Evolutionary conservation across 2,329 filamentous ascomycete genomes (phyloP), one percentile per base, ranked within the genome.

Genomic region (Sphaerulina musiva): DNA sequence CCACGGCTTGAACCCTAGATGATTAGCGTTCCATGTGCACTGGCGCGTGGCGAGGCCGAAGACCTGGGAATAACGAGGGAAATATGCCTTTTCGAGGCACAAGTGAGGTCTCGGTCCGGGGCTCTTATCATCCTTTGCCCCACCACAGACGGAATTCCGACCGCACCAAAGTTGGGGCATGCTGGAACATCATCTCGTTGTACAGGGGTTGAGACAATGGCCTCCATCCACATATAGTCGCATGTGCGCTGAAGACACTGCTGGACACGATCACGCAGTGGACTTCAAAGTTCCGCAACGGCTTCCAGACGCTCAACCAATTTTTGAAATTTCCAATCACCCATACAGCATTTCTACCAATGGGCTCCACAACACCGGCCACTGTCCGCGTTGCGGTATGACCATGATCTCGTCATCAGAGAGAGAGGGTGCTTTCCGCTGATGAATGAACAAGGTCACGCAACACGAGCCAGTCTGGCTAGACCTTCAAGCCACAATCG

Each of bases 391-490:
- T 64, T 29, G 59, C 59, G 34, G 59, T 62, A 54, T 43, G 42
- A 49, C 12, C 17, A 11, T 20, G 9, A 17, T n/a, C 17, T 26
- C 10, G 20, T 12, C 17, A 20, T 23, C 23, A 17, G 20, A 20
- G 20, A 4, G 20, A 12, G 17, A 29, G 8, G 8, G 20, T 2
- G 1, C 5, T 4, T 7, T 26, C 29, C 6, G 17, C 20, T 44
- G 12, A 20, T 42, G 40, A 46, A 32, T 12, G 74, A 80, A 4
- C 78, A 75, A 29, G 78, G 57, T 78, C 10, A 75, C 79, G 0
- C 81, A 85, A 62, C 75, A 77, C 5, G 82, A 84, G 65, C 80
- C 81, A 0, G 74, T 72, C 1, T 85, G 81, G 80, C 72, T 85
- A 6, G 78, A 85, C 60, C 73, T 85, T 2, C 69, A 75, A 6